These are phyloP conservation scores for Pseudogymnoascus sp. DNA, from an alignment of 2,329 filamentous ascomycete genomes.

Conservation along the genomic window DNA sequence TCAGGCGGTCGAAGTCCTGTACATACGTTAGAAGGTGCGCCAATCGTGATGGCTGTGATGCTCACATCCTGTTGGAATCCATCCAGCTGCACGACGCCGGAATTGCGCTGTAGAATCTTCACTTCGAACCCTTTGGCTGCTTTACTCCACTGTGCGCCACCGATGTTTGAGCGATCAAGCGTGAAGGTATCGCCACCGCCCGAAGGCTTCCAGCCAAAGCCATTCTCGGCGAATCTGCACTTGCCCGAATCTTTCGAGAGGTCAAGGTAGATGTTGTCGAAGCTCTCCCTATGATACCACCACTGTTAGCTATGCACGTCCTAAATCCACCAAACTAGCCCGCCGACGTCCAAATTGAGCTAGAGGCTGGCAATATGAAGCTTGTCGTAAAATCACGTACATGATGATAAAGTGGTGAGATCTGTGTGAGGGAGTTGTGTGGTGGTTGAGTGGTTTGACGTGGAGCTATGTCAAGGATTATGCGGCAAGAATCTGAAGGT, in stretches of 20 bases:
- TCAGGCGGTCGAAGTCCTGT: slow-evolving; percentile 79
- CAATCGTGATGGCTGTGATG: slow-evolving; percentile 15
- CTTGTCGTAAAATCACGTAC: neutral
- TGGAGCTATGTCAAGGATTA: slow-evolving; percentile 2
- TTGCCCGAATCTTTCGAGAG: slow-evolving; percentile 87
- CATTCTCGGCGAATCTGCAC: slow-evolving; percentile 89
- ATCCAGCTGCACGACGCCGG: slow-evolving; percentile 84
- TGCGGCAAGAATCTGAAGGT: slow-evolving; percentile 10
- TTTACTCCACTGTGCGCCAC: slow-evolving; percentile 85
- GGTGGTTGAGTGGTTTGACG: slow-evolving; percentile 2
- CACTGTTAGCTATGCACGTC: neutral
- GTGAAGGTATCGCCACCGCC: slow-evolving; percentile 88
- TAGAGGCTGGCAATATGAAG: neutral
- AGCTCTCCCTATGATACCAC: slow-evolving; percentile 60
- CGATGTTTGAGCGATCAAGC: slow-evolving; percentile 77
- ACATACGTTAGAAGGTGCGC: slow-evolving; percentile 15
- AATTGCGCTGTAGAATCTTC: slow-evolving; percentile 78
- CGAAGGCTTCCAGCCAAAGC: slow-evolving; percentile 89
- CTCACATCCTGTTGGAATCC: slow-evolving; percentile 79
- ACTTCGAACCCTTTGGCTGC: slow-evolving; percentile 88
- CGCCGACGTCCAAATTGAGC: neutral
- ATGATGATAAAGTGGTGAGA: slow-evolving; percentile 1
- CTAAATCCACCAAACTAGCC: neutral
- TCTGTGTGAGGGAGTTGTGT: slow-evolving; percentile 1
- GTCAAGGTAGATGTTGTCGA: slow-evolving; percentile 95